These are phyloP conservation scores for Myxozyma lipomycoides DNA, from an alignment of 805 yeast genomes.

Conservation along the genomic window DNA sequence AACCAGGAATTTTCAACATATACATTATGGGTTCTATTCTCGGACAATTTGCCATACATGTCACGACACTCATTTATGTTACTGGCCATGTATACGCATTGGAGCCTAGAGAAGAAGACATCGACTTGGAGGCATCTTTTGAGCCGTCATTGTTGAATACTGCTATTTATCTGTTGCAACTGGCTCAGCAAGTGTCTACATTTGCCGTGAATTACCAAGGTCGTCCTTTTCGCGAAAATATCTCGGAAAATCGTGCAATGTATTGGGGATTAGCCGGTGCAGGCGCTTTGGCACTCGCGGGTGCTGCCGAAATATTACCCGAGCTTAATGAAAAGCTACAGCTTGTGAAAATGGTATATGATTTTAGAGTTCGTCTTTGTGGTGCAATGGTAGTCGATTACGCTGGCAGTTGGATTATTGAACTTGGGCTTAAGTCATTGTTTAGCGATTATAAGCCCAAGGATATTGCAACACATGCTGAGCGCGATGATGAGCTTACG, in stretches of 20 bases:
- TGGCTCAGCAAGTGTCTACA: constrained; percentile 95
- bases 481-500: constrained; percentile 16
- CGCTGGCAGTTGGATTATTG: constrained; percentile 71
- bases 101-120: constrained; percentile 89
- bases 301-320: constrained; percentile 91
- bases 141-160: constrained; percentile 89
- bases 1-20: constrained; percentile 89
- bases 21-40: constrained; percentile 97
- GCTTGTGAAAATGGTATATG: constrained; percentile 76
- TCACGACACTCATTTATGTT: constrained; percentile 73
- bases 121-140: constrained; percentile 86
- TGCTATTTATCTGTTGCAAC: constrained; percentile 88
- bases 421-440: constrained; percentile 71
- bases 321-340: constrained; percentile 89
- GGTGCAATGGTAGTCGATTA: constrained; percentile 69
- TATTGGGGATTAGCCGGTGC: constrained; percentile 92
- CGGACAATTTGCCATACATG: constrained; percentile 94
- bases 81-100: constrained; percentile 75
- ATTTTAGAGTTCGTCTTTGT: constrained; percentile 76
- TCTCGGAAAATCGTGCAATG: constrained; percentile 91
- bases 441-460: constrained; percentile 91
- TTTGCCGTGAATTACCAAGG: constrained; percentile 98
- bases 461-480: constrained; percentile 61
- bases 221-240: constrained; percentile 89
- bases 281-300: constrained; percentile 79